Conservation (phyloP, 2,329 filamentous ascomycete species). For the Penicillium sp. region DNA sequence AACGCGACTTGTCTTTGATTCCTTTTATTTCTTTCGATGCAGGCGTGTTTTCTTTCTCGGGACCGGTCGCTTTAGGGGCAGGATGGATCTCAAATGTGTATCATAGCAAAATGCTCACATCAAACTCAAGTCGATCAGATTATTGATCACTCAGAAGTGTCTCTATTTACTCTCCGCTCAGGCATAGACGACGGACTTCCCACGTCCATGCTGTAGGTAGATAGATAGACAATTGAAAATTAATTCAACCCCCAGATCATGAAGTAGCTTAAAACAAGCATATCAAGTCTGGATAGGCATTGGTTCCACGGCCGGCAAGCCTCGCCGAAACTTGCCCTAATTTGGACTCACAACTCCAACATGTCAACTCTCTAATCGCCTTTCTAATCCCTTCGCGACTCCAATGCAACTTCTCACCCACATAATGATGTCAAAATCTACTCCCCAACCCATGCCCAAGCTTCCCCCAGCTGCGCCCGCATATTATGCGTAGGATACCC, state of each 20-base stretch:
- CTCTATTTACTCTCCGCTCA: not conserved
- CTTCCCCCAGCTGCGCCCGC: constrained; percentile 9
- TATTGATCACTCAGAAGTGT: not conserved
- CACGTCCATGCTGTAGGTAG: not conserved
- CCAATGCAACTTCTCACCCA: not conserved
- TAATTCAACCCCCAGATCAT: no score
- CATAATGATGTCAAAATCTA: not conserved
- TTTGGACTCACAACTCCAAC: not conserved
- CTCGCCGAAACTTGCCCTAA: not conserved
- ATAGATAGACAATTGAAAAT: no score
- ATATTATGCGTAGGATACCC: constrained; percentile 17
- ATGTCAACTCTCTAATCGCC: not conserved
- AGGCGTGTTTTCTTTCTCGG: constrained; percentile 11
- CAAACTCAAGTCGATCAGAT: not conserved
- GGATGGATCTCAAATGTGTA: constrained; percentile 12
- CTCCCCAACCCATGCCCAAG: constrained; percentile 18
- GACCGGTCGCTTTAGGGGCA: constrained; percentile 4
- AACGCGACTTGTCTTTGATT: constrained; percentile 3
- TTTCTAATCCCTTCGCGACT: not conserved
- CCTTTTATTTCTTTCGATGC: constrained; percentile 10
- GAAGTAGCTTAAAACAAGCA: not conserved
- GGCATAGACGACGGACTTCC: not conserved
- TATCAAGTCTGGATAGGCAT: not conserved
- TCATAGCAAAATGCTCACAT: constrained; percentile 11
- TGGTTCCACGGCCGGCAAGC: not conserved